phyloP scores from a whole-genome alignment of 2,329 filamentous ascomycete genomes.

The Leptosphaerulina australis region DNA sequence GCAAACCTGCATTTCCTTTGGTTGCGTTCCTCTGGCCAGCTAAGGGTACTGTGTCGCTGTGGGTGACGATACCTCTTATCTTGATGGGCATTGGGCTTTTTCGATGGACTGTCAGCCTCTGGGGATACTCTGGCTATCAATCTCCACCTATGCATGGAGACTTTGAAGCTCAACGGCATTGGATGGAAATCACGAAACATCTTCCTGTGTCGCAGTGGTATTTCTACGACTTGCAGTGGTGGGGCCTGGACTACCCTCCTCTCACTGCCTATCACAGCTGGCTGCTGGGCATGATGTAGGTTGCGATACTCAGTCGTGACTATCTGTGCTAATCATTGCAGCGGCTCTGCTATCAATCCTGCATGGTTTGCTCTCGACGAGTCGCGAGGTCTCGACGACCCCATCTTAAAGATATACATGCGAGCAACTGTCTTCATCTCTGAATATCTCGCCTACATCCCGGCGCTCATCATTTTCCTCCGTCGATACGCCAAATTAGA shows the following conservation, averaged over 20 bases:
- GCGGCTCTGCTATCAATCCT: slow-evolving; percentile 76
- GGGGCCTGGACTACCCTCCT: slow-evolving; percentile 97
- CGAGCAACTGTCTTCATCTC: slow-evolving; percentile 87
- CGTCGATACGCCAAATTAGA: slow-evolving; percentile 78
- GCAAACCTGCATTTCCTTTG: slow-evolving; percentile 80
- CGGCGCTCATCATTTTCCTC: slow-evolving; percentile 83
- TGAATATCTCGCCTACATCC: slow-evolving; percentile 88
- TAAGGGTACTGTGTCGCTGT: slow-evolving; percentile 82
- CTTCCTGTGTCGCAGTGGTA: slow-evolving; percentile 96
- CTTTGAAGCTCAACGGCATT: slow-evolving; percentile 96
- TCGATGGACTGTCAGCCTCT: slow-evolving; percentile 88
- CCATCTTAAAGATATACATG: slow-evolving; percentile 91
- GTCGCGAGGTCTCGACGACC: slow-evolving; percentile 81
- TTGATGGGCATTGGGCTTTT: slow-evolving; percentile 92
- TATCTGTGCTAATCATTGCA: slow-evolving; percentile 36
- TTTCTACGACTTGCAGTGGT: slow-evolving; percentile 95
- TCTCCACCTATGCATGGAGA: slow-evolving; percentile 92
- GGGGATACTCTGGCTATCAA: slow-evolving; percentile 90
- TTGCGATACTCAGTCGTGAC: slow-evolving; percentile 4
- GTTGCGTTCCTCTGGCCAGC: slow-evolving; percentile 95
- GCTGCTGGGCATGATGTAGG: slow-evolving; percentile 81
- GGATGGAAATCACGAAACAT: slow-evolving; percentile 95
- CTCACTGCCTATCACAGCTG: slow-evolving; percentile 98
- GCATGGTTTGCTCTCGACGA: slow-evolving; percentile 85
- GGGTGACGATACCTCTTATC: slow-evolving; percentile 85